Conservation (phyloP, 2,329 filamentous ascomycete genomes). For the Didymella keratinophila region DNA sequence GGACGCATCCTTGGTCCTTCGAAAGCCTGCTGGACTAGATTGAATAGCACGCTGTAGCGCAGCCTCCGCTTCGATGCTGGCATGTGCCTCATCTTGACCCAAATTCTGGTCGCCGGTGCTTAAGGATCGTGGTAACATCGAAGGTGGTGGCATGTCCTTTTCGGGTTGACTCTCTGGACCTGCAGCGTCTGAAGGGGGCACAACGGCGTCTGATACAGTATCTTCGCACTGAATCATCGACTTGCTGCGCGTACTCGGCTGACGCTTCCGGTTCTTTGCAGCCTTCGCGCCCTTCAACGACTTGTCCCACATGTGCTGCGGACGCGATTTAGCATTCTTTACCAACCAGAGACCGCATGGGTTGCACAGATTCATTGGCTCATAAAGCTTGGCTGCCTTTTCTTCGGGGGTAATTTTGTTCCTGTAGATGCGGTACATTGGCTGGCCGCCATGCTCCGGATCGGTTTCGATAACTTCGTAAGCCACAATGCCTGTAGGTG, state of each 20-base stretch:
- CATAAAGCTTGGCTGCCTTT: constrained; percentile 67
- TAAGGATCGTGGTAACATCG: constrained; percentile 5
- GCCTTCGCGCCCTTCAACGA: constrained; percentile 43
- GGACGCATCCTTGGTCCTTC: constrained; percentile 56
- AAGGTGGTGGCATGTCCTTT: constrained; percentile 26
- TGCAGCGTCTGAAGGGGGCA: constrained; percentile 38
- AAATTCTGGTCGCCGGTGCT: neutral
- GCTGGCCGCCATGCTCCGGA: constrained; percentile 67
- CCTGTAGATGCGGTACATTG: constrained; percentile 77
- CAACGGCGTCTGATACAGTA: constrained; percentile 42
- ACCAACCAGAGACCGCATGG: constrained; percentile 95
- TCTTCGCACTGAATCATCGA: constrained; percentile 57
- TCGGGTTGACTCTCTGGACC: constrained; percentile 25
- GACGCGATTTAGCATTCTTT: constrained; percentile 86
- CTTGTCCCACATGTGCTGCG: constrained; percentile 78
- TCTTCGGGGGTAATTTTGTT: constrained; percentile 73
- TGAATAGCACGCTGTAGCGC: constrained; percentile 64
- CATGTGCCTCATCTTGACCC: constrained; percentile 1
- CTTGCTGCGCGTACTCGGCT: constrained; percentile 50
- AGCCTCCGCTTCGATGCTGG: constrained; percentile 38
- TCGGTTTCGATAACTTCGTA: constrained; percentile 42
- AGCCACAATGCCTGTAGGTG: constrained; percentile 72
- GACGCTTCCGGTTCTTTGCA: constrained; percentile 49
- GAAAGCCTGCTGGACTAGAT: constrained; percentile 66
- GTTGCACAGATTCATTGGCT: constrained; percentile 84